These are phyloP conservation scores for Colletotrichum sp. DNA, from an alignment of 2,329 filamentous ascomycete genomes.

Conservation along the genomic window DNA sequence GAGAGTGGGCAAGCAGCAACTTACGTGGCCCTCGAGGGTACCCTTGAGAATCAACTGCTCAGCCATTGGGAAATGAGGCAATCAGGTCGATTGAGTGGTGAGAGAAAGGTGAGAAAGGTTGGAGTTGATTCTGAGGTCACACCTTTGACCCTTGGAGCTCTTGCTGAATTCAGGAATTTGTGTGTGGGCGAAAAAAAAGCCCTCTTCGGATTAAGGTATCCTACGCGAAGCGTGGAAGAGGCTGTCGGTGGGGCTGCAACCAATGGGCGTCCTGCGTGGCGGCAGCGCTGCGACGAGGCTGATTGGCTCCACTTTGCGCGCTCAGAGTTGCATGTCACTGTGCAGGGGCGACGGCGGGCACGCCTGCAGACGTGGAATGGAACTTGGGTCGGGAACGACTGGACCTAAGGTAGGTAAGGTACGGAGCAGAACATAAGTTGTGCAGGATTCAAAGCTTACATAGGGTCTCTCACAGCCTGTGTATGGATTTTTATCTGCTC, in stretches of 20 bases:
- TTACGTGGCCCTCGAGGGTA: slow-evolving; percentile 95
- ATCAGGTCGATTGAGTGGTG: slow-evolving; percentile 45
- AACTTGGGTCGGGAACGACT: not conserved
- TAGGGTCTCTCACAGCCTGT: not conserved
- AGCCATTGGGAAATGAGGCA: slow-evolving; percentile 69
- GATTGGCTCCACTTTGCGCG: not conserved
- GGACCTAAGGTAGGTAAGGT: not conserved
- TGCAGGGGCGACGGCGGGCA: not conserved
- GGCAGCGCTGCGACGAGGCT: not conserved
- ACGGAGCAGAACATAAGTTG: not conserved
- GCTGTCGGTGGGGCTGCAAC: not conserved
- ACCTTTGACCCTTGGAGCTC: slow-evolving; percentile 20
- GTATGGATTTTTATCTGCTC: not conserved
- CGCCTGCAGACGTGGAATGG: not conserved
- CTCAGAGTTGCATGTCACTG: not conserved
- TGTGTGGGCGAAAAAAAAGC: slow-evolving; percentile 56
- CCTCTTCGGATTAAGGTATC: not conserved
- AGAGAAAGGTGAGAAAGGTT: slow-evolving; percentile 34
- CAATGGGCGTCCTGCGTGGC: not conserved
- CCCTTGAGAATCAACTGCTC: slow-evolving; percentile 96
- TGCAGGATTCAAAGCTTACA: not conserved
- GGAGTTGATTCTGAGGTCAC: slow-evolving; percentile 33
- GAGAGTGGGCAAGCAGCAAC: slow-evolving; percentile 38
- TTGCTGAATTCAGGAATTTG: slow-evolving; percentile 44
- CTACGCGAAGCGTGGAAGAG: not conserved